Evolutionary conservation across 306 rosid genomes (phyloP).

Genomic region (Boehmeria nivea): DNA sequence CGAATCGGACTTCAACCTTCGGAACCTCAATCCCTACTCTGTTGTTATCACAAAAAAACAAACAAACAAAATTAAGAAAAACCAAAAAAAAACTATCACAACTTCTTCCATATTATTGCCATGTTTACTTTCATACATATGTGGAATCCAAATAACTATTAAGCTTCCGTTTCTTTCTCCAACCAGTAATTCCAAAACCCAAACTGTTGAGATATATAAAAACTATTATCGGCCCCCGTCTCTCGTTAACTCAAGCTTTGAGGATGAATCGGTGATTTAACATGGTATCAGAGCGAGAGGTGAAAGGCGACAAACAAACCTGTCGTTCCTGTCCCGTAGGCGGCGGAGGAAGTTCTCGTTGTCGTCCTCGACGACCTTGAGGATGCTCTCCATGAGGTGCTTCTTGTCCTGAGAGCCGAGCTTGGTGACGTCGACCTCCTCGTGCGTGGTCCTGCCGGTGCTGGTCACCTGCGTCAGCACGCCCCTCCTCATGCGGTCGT

Average conservation of each 20-base stretch:
- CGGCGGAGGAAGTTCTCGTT: conserved; percentile 49
- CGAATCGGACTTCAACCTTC: conserved; percentile 48
- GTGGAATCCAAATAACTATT: too few relatives aligned
- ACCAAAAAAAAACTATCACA: too few relatives aligned
- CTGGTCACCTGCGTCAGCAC: conserved; percentile 39
- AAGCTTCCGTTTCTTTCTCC: too few relatives aligned
- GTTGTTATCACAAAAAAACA: neutral
- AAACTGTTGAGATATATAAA: too few relatives aligned
- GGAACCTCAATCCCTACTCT: conserved; percentile 59
- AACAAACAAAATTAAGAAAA: too few relatives aligned
- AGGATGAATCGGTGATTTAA: too few relatives aligned
- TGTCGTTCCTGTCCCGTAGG: conserved; percentile 54
- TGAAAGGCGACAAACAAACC: conserved; percentile 9
- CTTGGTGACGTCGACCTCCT: conserved; percentile 53
- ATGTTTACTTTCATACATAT: too few relatives aligned
- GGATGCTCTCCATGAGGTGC: conserved; percentile 50
- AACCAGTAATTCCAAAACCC: too few relatives aligned
- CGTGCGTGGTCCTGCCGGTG: conserved; percentile 16
- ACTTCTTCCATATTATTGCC: too few relatives aligned
- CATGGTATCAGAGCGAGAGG: too few relatives aligned
- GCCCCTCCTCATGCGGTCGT: conserved; percentile 63
- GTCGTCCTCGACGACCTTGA: conserved; percentile 62
- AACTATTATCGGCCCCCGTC: too few relatives aligned
- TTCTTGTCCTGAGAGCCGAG: conserved; percentile 52
- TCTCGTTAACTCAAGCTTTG: too few relatives aligned